These are phyloP conservation scores for Macrophomina pseudophaseolina DNA, from an alignment of 2,329 filamentous ascomycete genomes.

Conservation along the genomic window DNA sequence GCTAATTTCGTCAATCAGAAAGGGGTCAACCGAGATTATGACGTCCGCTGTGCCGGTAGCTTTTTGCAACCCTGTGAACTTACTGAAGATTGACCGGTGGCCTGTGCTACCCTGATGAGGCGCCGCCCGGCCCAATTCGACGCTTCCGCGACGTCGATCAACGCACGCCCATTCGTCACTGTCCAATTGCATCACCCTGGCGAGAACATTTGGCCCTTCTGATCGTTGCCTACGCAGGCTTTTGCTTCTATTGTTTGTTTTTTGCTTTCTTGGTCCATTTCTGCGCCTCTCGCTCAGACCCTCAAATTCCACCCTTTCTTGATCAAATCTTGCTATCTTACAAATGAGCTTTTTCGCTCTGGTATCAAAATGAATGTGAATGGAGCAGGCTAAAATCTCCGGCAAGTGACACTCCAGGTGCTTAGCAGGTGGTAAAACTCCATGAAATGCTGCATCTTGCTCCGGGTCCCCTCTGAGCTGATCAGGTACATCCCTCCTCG, in stretches of 20 bases:
- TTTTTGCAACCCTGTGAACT: not conserved
- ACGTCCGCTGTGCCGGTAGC: slow-evolving; percentile 14
- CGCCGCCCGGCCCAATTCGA: not conserved
- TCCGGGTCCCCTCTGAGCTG: slow-evolving; percentile 9
- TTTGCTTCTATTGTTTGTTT: slow-evolving; percentile 13
- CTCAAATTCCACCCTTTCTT: slow-evolving; percentile 1
- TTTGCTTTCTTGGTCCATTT: slow-evolving; percentile 10
- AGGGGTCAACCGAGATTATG: slow-evolving; percentile 22
- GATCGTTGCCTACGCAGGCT: not conserved
- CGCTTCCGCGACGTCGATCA: not conserved
- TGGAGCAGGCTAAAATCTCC: slow-evolving; percentile 18
- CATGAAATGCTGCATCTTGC: slow-evolving; percentile 24
- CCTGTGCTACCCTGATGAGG: not conserved
- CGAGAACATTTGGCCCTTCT: not conserved
- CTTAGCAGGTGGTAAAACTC: slow-evolving; percentile 13
- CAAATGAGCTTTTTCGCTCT: slow-evolving; percentile 21
- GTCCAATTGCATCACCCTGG: not conserved
- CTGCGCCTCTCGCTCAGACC: slow-evolving; percentile 16
- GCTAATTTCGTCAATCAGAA: slow-evolving; percentile 12
- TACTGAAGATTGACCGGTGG: slow-evolving; percentile 17
- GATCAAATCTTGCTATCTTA: slow-evolving; percentile 19
- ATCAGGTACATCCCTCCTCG: slow-evolving; percentile 15
- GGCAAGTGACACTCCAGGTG: slow-evolving; percentile 19
- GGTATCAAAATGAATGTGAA: slow-evolving; percentile 25
- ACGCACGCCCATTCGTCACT: slow-evolving; percentile 10